phyloP scores from a whole-genome alignment of 2,329 filamentous ascomycete species.

The Beauveria asiatica region DNA sequence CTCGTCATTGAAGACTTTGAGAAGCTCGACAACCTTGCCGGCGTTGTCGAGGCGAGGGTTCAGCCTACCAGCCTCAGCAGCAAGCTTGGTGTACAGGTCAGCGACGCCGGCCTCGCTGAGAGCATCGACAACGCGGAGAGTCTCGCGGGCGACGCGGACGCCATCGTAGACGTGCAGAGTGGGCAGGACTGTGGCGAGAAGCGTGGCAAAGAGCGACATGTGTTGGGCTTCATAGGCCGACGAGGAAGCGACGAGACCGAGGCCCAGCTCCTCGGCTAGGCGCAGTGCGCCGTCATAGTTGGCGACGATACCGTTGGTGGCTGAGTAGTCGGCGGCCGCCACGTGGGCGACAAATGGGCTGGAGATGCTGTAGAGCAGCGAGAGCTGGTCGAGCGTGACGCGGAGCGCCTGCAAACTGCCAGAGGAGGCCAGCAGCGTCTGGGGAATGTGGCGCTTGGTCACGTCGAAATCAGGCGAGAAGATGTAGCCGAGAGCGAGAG shows the following conservation, averaged over 20 bases:
- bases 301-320: constrained; percentile 62
- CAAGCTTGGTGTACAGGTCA: constrained; percentile 58
- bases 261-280: constrained; percentile 79
- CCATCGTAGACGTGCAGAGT: constrained; percentile 85
- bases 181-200: constrained; percentile 70
- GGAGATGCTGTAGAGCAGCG: constrained; percentile 81
- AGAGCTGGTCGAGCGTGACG: constrained; percentile 80
- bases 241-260: constrained; percentile 75
- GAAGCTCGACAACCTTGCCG: constrained; percentile 60
- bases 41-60: constrained; percentile 65
- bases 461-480: constrained; percentile 96
- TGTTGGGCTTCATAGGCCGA: constrained; percentile 91
- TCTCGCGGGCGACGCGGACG: constrained; percentile 73
- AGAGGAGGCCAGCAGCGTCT: constrained; percentile 81
- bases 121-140: constrained; percentile 72
- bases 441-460: constrained; percentile 81
- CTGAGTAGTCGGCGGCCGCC: constrained; percentile 78
- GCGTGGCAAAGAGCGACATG: constrained; percentile 81
- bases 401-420: constrained; percentile 74
- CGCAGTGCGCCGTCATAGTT: constrained; percentile 79
- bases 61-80: constrained; percentile 50
- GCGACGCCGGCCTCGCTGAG: constrained; percentile 63
- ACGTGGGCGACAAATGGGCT: constrained; percentile 91
- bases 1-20: constrained; percentile 76
- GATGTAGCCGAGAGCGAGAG: constrained; percentile 89